Evolutionary conservation across 2,329 filamentous ascomycete genomes (phyloP).

Genomic region (Aspergillus udagawae): DNA sequence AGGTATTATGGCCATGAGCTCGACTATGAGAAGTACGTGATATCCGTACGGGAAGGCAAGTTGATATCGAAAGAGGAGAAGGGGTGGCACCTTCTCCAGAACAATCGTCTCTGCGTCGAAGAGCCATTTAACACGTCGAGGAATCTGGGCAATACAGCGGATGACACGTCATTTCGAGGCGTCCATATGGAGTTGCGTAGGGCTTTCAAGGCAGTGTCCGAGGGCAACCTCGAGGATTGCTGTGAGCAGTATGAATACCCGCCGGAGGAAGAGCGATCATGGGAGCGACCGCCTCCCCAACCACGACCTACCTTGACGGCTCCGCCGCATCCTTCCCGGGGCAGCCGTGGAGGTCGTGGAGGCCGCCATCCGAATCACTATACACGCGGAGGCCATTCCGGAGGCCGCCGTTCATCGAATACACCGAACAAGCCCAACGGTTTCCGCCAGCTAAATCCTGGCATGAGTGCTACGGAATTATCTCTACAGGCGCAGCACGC

Average conservation of each 20-base stretch:
- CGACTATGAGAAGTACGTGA: conserved; percentile 76
- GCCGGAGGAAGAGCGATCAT: conserved; percentile 65
- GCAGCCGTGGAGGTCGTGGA: conserved; percentile 48
- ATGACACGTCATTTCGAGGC: conserved; percentile 89
- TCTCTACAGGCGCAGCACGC: conserved; percentile 44
- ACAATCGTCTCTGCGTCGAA: conserved; percentile 88
- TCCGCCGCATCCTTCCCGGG: conserved; percentile 41
- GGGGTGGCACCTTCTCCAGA: conserved; percentile 74
- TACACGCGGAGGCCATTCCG: conserved; percentile 45
- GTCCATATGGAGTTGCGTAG: conserved; percentile 84
- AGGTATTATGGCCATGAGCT: conserved; percentile 91
- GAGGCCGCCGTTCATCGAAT: conserved; percentile 54
- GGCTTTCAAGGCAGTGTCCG: conserved; percentile 77
- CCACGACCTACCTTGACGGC: conserved; percentile 51
- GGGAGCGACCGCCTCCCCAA: conserved; percentile 55
- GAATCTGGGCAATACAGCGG: conserved; percentile 93
- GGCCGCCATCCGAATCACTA: conserved; percentile 47
- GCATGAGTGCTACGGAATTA: conserved; percentile 35
- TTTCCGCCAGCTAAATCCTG: conserved; percentile 35
- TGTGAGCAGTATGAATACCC: conserved; percentile 88
- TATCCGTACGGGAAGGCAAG: conserved; percentile 80
- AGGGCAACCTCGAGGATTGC: conserved; percentile 74
- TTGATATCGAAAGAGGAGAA: conserved; percentile 79
- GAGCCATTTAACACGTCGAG: conserved; percentile 89
- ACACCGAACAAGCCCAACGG: conserved; percentile 44